These are phyloP conservation scores for Hypoxylon intermedium DNA, from an alignment of 495 filamentous ascomycete species.

Conservation along the genomic window DNA sequence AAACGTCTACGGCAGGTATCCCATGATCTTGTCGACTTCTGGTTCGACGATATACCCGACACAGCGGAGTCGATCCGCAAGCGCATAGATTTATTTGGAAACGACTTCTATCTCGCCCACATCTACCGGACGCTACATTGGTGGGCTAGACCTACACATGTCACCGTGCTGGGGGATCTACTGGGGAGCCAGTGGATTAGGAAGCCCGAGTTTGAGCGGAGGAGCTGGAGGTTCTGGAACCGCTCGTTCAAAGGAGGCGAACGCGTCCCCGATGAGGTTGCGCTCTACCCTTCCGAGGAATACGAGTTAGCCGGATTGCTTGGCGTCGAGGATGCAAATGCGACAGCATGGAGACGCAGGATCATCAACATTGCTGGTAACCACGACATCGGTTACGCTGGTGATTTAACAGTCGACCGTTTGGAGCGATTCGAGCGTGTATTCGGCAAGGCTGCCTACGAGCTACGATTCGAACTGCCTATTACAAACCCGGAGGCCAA, in stretches of 20 bases:
- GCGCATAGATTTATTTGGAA: constrained; percentile 84
- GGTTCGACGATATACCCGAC: constrained; percentile 68
- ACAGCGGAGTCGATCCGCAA: constrained; percentile 71
- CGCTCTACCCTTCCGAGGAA: constrained; percentile 52
- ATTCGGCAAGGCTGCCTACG: constrained; percentile 90
- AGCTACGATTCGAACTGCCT: constrained; percentile 73
- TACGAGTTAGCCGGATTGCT: constrained; percentile 62
- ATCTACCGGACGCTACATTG: constrained; percentile 86
- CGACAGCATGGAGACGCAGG: constrained; percentile 69
- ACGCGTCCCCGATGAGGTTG: constrained; percentile 70
- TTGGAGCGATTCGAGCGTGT: constrained; percentile 78
- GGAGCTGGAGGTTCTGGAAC: constrained; percentile 80
- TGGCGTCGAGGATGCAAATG: constrained; percentile 45
- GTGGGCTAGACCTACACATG: constrained; percentile 84
- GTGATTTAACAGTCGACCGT: constrained; percentile 76
- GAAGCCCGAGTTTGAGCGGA: constrained; percentile 78
- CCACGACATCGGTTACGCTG: constrained; percentile 95
- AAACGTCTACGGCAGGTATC: constrained; percentile 56
- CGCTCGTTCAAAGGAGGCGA: constrained; percentile 75
- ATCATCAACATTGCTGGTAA: constrained; percentile 92
- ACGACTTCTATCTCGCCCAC: constrained; percentile 93
- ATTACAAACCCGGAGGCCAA: constrained; percentile 39
- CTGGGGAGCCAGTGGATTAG: constrained; percentile 96
- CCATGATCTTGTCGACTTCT: constrained; percentile 60
- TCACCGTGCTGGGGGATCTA: constrained; percentile 87